Base-by-base conservation (phyloP, 2,329 filamentous ascomycete species). In the Cladosporium sp. region DNA sequence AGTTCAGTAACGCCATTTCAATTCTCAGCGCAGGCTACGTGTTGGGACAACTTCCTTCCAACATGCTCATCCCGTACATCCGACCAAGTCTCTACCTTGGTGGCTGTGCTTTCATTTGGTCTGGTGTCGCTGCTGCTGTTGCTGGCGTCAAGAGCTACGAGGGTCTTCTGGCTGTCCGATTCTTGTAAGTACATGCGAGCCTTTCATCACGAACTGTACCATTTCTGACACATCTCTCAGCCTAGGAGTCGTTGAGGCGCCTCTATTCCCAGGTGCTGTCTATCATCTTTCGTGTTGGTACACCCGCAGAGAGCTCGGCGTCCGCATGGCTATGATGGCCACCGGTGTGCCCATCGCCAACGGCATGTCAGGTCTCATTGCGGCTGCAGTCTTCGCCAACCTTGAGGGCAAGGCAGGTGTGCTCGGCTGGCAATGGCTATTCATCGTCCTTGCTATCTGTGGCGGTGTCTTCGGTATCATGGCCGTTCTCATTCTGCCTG, bases 391-490 rank as follows among this genome's bases (percentile, higher is more conserved):
- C 56, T 85, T 82, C 0, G 75, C 77, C 15, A 83, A 86, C 51
- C 82, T 92, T 77, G 80, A 88, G 60, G 79, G 82, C 3, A 73
- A 73, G 0, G 73, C 72, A 7, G 86, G 86, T 0, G 73, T 86
- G 2, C 73, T 77, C 3, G 84, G 84, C 4, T 90, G 81, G 87
- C 72, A 67, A 64, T 72, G 66, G 65, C 58, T 56, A 15, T 51
- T 55, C 57, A 65, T 76, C 83, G 63, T 63, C 38, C 85, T 88
- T 70, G 55, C 43, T 19, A 50, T 50, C 15, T 49, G 43, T 22
- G 90, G 87, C 1, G 75, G 90, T 25, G 75, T 76, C 11, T 78
- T 90, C 28, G 85, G 84, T 11, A 69, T 82, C 3, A 83, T 85
- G 1, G 78, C 81, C 2, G 86, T 76, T 67, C 81, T 82, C 62